Evolutionary conservation across 768 basidiomycete genomes (phyloP).

Genomic region (Russula earlei): DNA sequence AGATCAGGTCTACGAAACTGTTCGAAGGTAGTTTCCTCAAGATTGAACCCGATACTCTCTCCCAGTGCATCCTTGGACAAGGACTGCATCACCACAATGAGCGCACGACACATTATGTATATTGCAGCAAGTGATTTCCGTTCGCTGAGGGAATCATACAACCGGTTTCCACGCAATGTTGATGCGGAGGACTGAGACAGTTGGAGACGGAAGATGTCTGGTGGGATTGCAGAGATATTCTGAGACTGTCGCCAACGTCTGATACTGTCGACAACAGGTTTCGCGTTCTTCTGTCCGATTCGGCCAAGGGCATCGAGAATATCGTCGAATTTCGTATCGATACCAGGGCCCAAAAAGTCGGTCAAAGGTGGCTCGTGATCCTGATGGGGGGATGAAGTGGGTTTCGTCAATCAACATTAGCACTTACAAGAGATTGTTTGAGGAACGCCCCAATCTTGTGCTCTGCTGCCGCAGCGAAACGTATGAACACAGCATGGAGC

Average conservation of each 20-base stretch:
- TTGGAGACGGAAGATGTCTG: conserved; percentile 46
- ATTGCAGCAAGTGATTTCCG: conserved; percentile 75
- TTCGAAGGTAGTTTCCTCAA: conserved; percentile 87
- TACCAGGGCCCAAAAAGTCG: conserved; percentile 56
- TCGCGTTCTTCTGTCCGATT: conserved; percentile 76
- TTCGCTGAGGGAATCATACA: conserved; percentile 49
- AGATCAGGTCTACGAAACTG: conserved; percentile 67
- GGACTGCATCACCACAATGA: conserved; percentile 65
- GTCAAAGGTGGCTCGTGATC: conserved; percentile 61
- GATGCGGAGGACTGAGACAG: conserved; percentile 30
- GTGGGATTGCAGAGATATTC: conserved; percentile 42
- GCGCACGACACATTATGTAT: conserved; percentile 83
- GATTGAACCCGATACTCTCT: conserved; percentile 62
- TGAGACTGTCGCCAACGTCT: conserved; percentile 82
- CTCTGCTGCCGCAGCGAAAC: conserved; percentile 75
- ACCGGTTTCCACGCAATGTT: conserved; percentile 27
- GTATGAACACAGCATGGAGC: conserved; percentile 78
- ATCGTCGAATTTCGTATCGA: conserved; percentile 78
- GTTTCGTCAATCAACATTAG: neutral
- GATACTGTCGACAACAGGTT: conserved; percentile 77
- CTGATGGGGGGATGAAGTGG: conserved; percentile 28
- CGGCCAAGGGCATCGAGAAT: conserved; percentile 75
- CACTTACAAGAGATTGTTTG: conserved; percentile 53
- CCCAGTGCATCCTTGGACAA: conserved; percentile 71
- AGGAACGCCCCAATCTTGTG: conserved; percentile 70